Percentiles rank a stretch among this genome's conserved stretches.
Evolutionary conservation across 345 rosid genomes (phyloP).

Genomic region (Alliaria petiolata): DNA sequence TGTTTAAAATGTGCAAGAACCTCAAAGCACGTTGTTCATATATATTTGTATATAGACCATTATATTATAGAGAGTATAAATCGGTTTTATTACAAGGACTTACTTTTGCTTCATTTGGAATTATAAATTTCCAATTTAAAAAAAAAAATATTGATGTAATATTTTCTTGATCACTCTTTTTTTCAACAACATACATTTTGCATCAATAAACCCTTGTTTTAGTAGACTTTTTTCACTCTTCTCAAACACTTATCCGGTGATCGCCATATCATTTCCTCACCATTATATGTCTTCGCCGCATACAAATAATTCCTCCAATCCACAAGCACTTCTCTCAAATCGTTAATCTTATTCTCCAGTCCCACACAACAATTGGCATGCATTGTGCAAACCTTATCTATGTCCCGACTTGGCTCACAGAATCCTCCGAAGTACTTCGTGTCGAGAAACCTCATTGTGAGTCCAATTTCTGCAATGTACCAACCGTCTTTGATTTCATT

Average conservation of each 20-base stretch:
- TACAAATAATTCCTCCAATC: not conserved
- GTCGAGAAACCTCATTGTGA: slow-evolving; percentile 54
- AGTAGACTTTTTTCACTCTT: not conserved
- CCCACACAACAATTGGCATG: slow-evolving; percentile 86
- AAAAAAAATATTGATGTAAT: not conserved
- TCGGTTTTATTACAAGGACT: not conserved
- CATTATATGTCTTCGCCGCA: not conserved
- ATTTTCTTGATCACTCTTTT: too few species aligned
- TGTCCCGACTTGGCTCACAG: slow-evolving; percentile 47
- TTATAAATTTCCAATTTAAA: not conserved
- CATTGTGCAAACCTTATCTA: slow-evolving; percentile 62
- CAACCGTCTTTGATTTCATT: slow-evolving; percentile 6
- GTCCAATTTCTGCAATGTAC: slow-evolving; percentile 20
- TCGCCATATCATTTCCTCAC: not conserved
- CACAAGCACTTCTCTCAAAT: not conserved
- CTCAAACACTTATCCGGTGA: not conserved
- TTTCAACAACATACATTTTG: too few species aligned
- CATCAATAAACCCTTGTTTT: not conserved
- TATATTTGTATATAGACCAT: too few species aligned
- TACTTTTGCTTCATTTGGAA: too few species aligned
- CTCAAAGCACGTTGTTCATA: not conserved
- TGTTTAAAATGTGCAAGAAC: not conserved
- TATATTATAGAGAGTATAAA: not conserved
- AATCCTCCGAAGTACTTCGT: slow-evolving; percentile 65
- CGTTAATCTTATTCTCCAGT: slow-evolving; percentile 37